A percentile compares a stretch with the other conserved stretches of the same genome.
phyloP scores from a whole-genome alignment of 768 basidiomycete genomes.

The Boletus subparvulus region DNA sequence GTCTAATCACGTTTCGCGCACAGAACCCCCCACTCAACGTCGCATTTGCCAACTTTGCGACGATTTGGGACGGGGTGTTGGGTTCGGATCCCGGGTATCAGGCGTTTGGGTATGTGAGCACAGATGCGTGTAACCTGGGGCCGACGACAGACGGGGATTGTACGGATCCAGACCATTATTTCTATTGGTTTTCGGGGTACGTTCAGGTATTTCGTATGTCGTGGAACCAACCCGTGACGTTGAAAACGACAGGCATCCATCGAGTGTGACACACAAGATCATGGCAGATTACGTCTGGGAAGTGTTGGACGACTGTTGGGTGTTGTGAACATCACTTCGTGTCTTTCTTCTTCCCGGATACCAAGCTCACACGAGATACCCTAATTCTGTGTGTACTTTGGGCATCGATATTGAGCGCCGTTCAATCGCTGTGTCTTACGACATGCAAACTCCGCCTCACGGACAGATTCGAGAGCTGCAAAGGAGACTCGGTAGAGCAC shows the following conservation, averaged over 20 bases:
- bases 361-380: no score
- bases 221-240: not conserved
- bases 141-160: slow-evolving; percentile 37
- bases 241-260: slow-evolving; percentile 42
- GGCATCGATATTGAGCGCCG: not conserved
- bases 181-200: slow-evolving; percentile 54
- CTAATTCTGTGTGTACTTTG: no score
- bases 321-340: not conserved
- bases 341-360: not conserved
- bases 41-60: slow-evolving; percentile 47
- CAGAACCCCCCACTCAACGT: slow-evolving; percentile 35
- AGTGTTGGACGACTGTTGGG: slow-evolving; percentile 37
- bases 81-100: slow-evolving; percentile 41
- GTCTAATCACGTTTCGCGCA: slow-evolving; percentile 37
- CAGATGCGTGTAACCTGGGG: slow-evolving; percentile 36
- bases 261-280: slow-evolving; percentile 47
- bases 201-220: slow-evolving; percentile 10
- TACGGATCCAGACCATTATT: slow-evolving; percentile 46
- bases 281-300: slow-evolving; percentile 53
- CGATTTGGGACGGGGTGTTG: slow-evolving; percentile 51
- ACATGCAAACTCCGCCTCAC: no score
- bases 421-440: not conserved
- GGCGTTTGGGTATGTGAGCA: slow-evolving; percentile 50
- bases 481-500: no score
- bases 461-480: not conserved